Percentiles rank a stretch among this genome's conserved stretches.
Conservation (phyloP, 2,329 filamentous ascomycete species). For the Aureobasidium sp. region DNA sequence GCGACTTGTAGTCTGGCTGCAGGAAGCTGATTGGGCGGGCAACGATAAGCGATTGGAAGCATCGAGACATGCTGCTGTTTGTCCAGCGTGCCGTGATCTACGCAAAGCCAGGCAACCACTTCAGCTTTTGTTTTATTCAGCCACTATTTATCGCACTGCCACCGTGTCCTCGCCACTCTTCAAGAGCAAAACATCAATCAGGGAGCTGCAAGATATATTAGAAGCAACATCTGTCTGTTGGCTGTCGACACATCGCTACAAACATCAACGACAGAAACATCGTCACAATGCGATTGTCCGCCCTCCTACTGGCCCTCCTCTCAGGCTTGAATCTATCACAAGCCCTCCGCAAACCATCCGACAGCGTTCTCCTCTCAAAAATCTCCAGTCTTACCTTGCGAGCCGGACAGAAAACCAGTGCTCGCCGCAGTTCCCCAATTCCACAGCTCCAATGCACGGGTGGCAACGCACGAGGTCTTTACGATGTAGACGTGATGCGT, state of each 20-base stretch:
- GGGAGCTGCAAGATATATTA: neutral
- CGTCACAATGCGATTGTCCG: slow-evolving; percentile 1
- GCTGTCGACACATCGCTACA: neutral
- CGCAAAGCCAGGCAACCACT: slow-evolving; percentile 12
- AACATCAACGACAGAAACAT: too few species aligned
- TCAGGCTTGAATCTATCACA: slow-evolving; percentile 16
- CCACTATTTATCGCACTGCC: neutral
- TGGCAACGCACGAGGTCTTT: slow-evolving; percentile 51
- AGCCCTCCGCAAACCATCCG: slow-evolving; percentile 17
- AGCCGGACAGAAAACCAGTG: slow-evolving; percentile 57
- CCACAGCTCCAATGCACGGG: slow-evolving; percentile 69
- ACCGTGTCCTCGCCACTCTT: slow-evolving; percentile 15
- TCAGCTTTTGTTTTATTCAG: neutral
- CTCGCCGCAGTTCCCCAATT: slow-evolving; percentile 66
- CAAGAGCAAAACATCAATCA: neutral
- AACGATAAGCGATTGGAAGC: neutral
- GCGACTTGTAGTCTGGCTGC: slow-evolving; percentile 4
- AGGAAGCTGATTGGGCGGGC: neutral
- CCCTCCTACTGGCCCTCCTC: slow-evolving; percentile 8
- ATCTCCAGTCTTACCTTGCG: slow-evolving; percentile 75
- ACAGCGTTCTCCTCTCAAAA: slow-evolving; percentile 53
- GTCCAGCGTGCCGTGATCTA: slow-evolving; percentile 6
- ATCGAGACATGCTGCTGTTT: neutral
- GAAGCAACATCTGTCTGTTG: neutral
- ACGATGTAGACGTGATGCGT: slow-evolving; percentile 73